Percentiles rank a stretch among this genome's conserved stretches.
phyloP scores from a whole-genome alignment of 202 grass and related monocot species.

The Zoysia matrella region DNA sequence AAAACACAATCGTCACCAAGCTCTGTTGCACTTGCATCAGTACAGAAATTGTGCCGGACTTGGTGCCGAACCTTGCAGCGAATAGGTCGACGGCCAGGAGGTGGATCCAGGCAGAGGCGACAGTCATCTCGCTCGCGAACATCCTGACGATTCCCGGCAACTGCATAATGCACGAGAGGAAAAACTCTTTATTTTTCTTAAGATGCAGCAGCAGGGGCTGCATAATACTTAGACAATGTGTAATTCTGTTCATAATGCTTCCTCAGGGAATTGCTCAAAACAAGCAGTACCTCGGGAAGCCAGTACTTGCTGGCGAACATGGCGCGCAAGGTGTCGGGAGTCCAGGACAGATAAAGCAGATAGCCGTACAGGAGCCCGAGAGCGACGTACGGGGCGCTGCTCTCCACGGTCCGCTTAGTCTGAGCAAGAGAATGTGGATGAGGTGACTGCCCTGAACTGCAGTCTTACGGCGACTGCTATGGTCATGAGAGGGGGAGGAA shows the following conservation, averaged over 20 bases:
- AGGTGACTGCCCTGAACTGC: neutral
- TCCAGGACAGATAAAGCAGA: conserved; percentile 92
- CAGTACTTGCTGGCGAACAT: conserved; percentile 99
- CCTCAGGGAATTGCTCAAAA: too few species aligned
- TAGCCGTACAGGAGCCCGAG: conserved; percentile 87
- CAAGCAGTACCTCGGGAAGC: conserved; percentile 48
- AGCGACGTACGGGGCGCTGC: conserved; percentile 69
- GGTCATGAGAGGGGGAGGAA: neutral
- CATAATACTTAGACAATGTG: neutral
- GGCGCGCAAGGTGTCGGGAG: conserved; percentile 67
- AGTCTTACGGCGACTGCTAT: neutral
- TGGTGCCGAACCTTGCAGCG: conserved; percentile 62
- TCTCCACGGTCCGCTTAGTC: conserved; percentile 86
- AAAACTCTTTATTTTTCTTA: neutral
- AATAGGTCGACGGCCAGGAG: conserved; percentile 94
- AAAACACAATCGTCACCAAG: neutral
- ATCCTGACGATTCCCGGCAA: conserved; percentile 77
- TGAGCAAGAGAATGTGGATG: conserved; percentile 3
- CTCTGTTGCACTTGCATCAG: neutral
- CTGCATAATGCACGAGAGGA: conserved; percentile 21
- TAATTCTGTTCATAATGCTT: neutral
- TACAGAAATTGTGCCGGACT: neutral
- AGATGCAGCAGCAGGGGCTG: neutral
- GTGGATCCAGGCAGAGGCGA: conserved; percentile 97
- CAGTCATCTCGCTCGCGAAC: conserved; percentile 90